phyloP scores from a whole-genome alignment of 805 yeast genomes.

The Blastobotrys americana region DNA sequence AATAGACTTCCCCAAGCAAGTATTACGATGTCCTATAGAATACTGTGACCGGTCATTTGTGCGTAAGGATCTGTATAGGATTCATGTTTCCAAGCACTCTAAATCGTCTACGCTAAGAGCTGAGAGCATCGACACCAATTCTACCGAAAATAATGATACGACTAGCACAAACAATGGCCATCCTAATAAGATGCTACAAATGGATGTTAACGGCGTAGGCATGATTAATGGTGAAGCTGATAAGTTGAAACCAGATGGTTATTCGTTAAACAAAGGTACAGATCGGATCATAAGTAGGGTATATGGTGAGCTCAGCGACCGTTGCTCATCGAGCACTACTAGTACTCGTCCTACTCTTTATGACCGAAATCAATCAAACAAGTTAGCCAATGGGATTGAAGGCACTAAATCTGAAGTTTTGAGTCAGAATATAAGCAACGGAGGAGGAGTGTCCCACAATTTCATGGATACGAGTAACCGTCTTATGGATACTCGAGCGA shows the following conservation, averaged over 20 bases:
- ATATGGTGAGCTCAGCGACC: too few relatives aligned
- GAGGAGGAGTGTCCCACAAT: too few relatives aligned
- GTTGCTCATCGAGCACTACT: too few relatives aligned
- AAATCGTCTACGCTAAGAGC: background rate
- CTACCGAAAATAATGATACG: background rate
- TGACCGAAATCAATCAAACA: background rate
- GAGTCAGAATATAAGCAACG: too few relatives aligned
- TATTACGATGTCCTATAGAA: slow-evolving; percentile 15
- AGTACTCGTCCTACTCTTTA: background rate
- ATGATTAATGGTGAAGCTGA: background rate
- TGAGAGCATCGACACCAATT: background rate
- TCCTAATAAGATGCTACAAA: background rate
- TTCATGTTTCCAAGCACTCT: slow-evolving; percentile 24
- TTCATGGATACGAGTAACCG: background rate
- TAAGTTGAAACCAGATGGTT: background rate
- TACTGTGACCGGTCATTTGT: slow-evolving; percentile 29
- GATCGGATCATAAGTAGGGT: too few relatives aligned
- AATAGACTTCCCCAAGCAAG: slow-evolving; percentile 13
- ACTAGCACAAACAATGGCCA: background rate
- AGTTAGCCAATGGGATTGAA: background rate
- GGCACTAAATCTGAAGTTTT: too few relatives aligned
- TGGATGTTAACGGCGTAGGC: background rate
- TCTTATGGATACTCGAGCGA: background rate
- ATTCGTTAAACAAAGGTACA: too few relatives aligned
- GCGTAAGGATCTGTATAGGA: slow-evolving; percentile 25